A percentile compares a stretch with the other conserved stretches of the same genome.
phyloP scores from a whole-genome alignment of 2,329 filamentous ascomycete species.

The Bipolaris victoriae region DNA sequence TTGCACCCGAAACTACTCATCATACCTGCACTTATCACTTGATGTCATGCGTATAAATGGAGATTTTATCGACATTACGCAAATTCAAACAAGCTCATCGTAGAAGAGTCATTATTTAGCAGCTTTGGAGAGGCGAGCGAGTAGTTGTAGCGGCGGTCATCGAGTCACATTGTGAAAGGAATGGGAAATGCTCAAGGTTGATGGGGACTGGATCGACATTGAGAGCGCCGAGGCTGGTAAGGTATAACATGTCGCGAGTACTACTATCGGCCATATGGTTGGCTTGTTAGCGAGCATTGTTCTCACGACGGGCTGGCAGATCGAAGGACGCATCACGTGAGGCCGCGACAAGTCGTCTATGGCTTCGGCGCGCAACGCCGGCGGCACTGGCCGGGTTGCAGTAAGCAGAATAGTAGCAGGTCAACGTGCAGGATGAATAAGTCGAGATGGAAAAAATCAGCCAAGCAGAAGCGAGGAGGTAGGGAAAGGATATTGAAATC shows the following conservation, averaged over 20 bases:
- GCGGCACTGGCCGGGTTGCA: background rate
- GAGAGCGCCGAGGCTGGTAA: too few relatives aligned
- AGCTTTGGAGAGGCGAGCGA: too few relatives aligned
- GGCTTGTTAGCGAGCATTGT: background rate
- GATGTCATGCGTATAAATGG: background rate
- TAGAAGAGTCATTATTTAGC: background rate
- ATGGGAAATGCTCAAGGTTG: too few relatives aligned
- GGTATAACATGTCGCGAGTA: background rate
- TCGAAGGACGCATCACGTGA: slow-evolving; percentile 9
- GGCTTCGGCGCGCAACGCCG: slow-evolving; percentile 10
- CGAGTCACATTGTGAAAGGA: too few relatives aligned
- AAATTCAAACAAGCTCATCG: background rate
- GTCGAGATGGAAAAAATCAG: background rate
- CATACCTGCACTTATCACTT: background rate
- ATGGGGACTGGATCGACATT: background rate
- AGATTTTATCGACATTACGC: too few relatives aligned
- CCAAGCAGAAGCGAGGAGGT: background rate
- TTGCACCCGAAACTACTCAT: too few relatives aligned
- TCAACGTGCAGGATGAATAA: background rate
- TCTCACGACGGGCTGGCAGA: background rate
- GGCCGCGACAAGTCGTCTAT: slow-evolving; percentile 11
- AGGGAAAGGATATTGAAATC: background rate
- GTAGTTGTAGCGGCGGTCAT: background rate
- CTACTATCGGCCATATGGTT: background rate
- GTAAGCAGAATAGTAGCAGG: background rate